Evolutionary conservation across 768 basidiomycete species (phyloP).

Genomic region (Dioszegia crocea): DNA sequence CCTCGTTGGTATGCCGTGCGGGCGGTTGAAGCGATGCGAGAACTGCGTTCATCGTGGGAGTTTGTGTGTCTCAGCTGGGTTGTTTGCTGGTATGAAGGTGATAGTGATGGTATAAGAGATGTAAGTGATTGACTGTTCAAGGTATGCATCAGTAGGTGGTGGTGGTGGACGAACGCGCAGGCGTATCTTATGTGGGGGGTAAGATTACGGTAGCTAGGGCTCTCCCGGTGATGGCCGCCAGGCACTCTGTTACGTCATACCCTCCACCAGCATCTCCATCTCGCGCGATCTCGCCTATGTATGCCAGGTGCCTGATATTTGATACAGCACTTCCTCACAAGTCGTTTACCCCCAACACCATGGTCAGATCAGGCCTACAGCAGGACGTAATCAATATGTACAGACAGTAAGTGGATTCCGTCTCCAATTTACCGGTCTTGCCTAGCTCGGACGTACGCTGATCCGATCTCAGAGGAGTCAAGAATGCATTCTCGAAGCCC

Average conservation of each 20-base stretch:
- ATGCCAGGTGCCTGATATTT: too few species aligned
- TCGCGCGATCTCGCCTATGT: too few species aligned
- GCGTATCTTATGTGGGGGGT: neutral
- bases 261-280: neutral
- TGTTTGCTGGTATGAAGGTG: too few species aligned
- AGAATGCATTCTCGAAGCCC: slow-evolving; percentile 34
- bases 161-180: neutral
- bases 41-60: slow-evolving; percentile 32
- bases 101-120: too few species aligned
- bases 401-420: slow-evolving; percentile 42
- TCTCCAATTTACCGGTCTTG: too few species aligned
- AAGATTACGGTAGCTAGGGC: neutral
- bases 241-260: neutral
- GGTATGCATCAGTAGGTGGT: too few species aligned
- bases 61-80: neutral
- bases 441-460: neutral
- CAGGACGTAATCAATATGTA: slow-evolving; percentile 48
- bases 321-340: too few species aligned
- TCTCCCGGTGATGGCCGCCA: neutral
- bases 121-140: too few species aligned
- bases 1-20: slow-evolving; percentile 9
- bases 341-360: too few species aligned
- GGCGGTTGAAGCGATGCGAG: slow-evolving; percentile 23
- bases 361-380: slow-evolving; percentile 45
- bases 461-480: slow-evolving; percentile 27